Conservation (phyloP, 2,329 filamentous ascomycete species). For the Cladosporium sp. region DNA sequence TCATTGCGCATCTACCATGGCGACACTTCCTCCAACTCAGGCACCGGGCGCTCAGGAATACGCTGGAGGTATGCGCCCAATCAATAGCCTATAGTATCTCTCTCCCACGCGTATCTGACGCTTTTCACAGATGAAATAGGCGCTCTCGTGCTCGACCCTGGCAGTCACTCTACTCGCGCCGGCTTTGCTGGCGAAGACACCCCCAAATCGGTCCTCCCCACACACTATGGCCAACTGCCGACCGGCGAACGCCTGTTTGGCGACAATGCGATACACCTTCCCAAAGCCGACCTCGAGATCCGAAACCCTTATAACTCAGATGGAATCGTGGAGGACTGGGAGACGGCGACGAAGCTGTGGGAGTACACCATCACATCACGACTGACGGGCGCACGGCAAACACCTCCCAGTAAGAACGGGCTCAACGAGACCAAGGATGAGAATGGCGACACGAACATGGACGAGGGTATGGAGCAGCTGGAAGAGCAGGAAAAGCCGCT, state of each 20-base stretch:
- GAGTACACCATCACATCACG: slow-evolving; percentile 87
- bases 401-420: slow-evolving; percentile 68
- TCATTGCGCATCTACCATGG: slow-evolving; percentile 1
- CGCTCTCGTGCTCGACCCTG: slow-evolving; percentile 91
- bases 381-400: slow-evolving; percentile 70
- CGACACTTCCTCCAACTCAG: slow-evolving; percentile 24
- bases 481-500: slow-evolving; percentile 67
- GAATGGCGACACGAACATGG: slow-evolving; percentile 45
- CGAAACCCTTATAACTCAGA: slow-evolving; percentile 89
- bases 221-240: slow-evolving; percentile 69
- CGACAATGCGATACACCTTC: slow-evolving; percentile 81
- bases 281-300: slow-evolving; percentile 71
- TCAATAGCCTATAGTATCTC: not conserved
- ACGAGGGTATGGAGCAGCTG: slow-evolving; percentile 57
- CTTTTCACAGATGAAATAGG: slow-evolving; percentile 78
- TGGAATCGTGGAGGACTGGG: slow-evolving; percentile 94
- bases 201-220: slow-evolving; percentile 87
- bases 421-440: slow-evolving; percentile 65
- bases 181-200: slow-evolving; percentile 97
- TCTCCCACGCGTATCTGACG: not conserved
- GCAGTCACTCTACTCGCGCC: slow-evolving; percentile 84
- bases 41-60: slow-evolving; percentile 41
- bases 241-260: slow-evolving; percentile 65
- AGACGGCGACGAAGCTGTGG: slow-evolving; percentile 82
- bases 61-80: slow-evolving; percentile 36